Evolutionary conservation across 768 basidiomycete species (phyloP).

Genomic region (Strobilomyces echinocephalus): DNA sequence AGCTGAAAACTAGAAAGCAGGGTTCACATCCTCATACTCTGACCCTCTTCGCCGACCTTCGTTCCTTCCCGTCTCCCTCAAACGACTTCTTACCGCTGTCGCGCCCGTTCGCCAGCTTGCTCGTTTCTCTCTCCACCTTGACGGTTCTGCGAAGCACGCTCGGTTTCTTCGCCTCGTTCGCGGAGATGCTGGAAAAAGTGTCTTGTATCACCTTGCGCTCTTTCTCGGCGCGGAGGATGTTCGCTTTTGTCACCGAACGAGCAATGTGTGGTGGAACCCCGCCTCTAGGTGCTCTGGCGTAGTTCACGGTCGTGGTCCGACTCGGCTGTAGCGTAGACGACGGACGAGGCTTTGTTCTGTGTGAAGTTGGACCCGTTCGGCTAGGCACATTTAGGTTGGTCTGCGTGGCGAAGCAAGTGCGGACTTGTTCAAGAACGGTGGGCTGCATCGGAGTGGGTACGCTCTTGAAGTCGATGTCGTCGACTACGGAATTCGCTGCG

Average conservation of each 20-base stretch:
- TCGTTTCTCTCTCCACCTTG: not conserved
- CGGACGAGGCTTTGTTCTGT: conserved; percentile 6
- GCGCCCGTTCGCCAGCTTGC: not conserved
- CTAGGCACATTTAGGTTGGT: not conserved
- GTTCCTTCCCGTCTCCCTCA: conserved; percentile 68
- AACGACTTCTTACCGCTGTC: conserved; percentile 31
- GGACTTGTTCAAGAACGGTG: conserved; percentile 1
- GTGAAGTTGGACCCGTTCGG: not conserved
- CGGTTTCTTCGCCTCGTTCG: conserved; percentile 16
- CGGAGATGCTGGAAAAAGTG: conserved; percentile 2
- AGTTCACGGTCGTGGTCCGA: not conserved
- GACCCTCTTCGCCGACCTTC: conserved; percentile 14
- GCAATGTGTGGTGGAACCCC: conserved; percentile 31
- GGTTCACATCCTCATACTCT: conserved; percentile 4
- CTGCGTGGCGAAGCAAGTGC: not conserved
- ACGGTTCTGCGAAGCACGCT: conserved; percentile 22
- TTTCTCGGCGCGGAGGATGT: conserved; percentile 21
- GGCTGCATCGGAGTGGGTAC: not conserved
- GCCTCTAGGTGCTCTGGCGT: conserved; percentile 24
- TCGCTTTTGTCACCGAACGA: conserved; percentile 27
- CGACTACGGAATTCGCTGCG: not conserved
- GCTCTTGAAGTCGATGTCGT: not conserved
- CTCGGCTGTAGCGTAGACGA: not conserved
- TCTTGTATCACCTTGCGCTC: conserved; percentile 21
- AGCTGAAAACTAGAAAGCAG: not conserved